Evolutionary conservation across 495 filamentous ascomycete genomes (phyloP), one percentile per base, ranked within the genome.

Genomic region (Aspergillus egyptiacus): DNA sequence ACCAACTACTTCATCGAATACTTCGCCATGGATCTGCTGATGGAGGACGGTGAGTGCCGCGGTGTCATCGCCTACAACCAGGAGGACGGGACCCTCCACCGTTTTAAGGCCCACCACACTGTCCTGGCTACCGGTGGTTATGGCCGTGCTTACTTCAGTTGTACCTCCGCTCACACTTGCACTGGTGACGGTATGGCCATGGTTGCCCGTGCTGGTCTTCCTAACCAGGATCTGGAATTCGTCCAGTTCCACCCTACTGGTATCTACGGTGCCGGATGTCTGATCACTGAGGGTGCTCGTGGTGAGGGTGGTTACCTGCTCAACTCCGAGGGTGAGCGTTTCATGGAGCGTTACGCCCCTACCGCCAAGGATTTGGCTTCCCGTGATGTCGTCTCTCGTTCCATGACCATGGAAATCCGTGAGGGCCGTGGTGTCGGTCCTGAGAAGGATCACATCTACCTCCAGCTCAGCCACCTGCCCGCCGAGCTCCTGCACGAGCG

Each of bases 1-100:
- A 95, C 91, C 60, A 96, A 96, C 75, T 97, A 96, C 79, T 96
- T 97, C 75, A 96, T 97, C 63, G 91, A 97, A 75, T 97, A 89
- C 78, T 97, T 97, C 70, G 91, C 89, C 50, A 75, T 95, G 50
- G 91, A 97, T 68, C 73, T 97, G 66, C 80, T 97, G 61, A 97
- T 96, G 91, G 86, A 95, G 70, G 86, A 89, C 62, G 93, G 93
- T 46, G 85, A 88, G 67, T 97, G 91, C 76, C 87, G 89, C 51
- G 91, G 91, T 76, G 89, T 97, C 55, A 76, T 96, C 52, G 91
- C 91, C 48, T 95, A 95, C 72, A 96, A 95, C 76, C 91, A 95
- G 76, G 91, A 97, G 73, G 91, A 97, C 62, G 91, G 91, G 55
- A 97, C 91, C 14, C 82, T 97, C 40, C 91, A 97, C 77, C 80